Conservation (phyloP, 106 monocot genomes). For the Allium sativum region DNA sequence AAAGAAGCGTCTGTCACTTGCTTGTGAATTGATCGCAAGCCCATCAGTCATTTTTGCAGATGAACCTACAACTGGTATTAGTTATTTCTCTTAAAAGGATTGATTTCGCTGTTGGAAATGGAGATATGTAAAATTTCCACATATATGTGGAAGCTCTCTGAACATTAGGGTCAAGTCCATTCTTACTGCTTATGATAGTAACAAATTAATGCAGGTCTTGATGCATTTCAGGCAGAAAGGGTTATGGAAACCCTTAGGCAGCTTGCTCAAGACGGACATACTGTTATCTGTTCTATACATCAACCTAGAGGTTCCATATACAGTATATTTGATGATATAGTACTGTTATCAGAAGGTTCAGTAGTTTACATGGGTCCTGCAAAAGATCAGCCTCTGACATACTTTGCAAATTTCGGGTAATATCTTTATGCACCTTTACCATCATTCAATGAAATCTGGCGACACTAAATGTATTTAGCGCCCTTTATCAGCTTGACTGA, state of each 20-base stretch:
- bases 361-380: conserved; percentile 87
- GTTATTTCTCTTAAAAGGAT: neutral
- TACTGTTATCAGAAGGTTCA: conserved; percentile 77
- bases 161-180: neutral
- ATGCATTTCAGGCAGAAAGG: conserved; percentile 96
- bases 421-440: neutral
- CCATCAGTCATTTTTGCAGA: conserved; percentile 97
- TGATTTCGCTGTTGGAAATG: no score
- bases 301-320: conserved; percentile 97
- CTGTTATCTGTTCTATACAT: conserved; percentile 97
- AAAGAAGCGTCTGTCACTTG: conserved; percentile 91
- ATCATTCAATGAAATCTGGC: no score
- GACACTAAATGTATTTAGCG: no score
- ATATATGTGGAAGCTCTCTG: neutral
- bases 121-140: no score
- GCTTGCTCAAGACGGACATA: conserved; percentile 86
- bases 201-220: conserved; percentile 49
- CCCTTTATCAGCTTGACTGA: no score
- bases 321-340: conserved; percentile 89
- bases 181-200: conserved; percentile 5
- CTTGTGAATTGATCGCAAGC: conserved; percentile 93
- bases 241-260: conserved; percentile 94
- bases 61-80: conserved; percentile 91
- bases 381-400: conserved; percentile 66
- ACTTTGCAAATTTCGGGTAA: conserved; percentile 81